Evolutionary conservation across 2,329 filamentous ascomycete species (phyloP), one percentile per base, ranked within the genome.

Genomic region (Verticillium tricorpus): DNA sequence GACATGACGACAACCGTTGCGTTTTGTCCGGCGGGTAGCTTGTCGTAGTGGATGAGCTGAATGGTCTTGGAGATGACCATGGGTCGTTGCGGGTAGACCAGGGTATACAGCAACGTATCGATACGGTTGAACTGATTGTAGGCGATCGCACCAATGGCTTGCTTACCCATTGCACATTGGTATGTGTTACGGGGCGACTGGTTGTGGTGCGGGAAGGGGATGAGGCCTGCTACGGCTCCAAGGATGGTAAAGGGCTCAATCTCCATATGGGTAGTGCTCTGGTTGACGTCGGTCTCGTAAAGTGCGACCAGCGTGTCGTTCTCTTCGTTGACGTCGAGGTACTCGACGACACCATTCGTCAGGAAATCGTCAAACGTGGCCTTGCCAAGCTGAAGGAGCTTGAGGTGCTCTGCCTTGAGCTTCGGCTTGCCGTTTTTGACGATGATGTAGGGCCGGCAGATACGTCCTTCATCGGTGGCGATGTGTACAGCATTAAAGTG

Each of bases 111-210:
- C 17, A 99, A 82, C 0, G 94, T 98, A 71, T 99, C 95, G 74
- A 99, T 97, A 61, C 95, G 89, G 70, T 94, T 91, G 78, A 97
- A 97, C 75, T 99, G 95, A 73, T 99, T 99, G 73, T 97, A 96
- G 17, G 94, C 95, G 72, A 99, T 98, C 37, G 94, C 93, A 37
- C 95, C 95, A 73, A 99, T 98, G 45, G 95, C 95, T 90, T 99
- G 95, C 79, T 99, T 99, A 85, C 95, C 95, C 95, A 99, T 99
- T 78, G 95, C 95, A 78, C 94, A 97, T 82, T 98, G 94, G 72
- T 99, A 99, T 0, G 95, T 99, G 74, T 99, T 99, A 83, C 95
- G 86, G 11, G 95, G 95, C 17, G 96, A 99, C 75, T 99, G 95
- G 76, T 99, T 99, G 81, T 99, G 95, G 74, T 99, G 95, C 9